Evolutionary conservation across 1,139 yeast species (phyloP).

Genomic region (Dujonia santamariae): DNA sequence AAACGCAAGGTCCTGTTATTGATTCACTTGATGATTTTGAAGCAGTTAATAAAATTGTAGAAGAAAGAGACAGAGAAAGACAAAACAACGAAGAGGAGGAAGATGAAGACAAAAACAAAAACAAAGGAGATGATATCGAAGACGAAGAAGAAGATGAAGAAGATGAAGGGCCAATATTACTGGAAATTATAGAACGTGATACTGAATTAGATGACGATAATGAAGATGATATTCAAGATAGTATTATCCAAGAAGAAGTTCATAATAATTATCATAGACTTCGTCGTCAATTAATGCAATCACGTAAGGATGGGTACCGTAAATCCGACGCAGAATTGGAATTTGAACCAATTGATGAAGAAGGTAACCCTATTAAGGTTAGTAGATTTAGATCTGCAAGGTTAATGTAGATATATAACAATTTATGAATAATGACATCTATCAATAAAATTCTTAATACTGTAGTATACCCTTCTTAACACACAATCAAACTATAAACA

Average conservation of each 20-base stretch:
- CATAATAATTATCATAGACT: slow-evolving; percentile 56
- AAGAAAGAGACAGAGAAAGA: slow-evolving; percentile 24
- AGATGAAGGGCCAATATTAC: slow-evolving; percentile 21
- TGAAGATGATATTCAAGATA: slow-evolving; percentile 28
- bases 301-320: slow-evolving; percentile 42
- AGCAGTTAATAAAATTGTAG: slow-evolving; percentile 46
- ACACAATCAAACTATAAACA: too few relatives aligned
- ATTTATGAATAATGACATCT: slow-evolving; percentile 2
- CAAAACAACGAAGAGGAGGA: slow-evolving; percentile 23
- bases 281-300: slow-evolving; percentile 49
- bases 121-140: slow-evolving; percentile 34
- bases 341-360: slow-evolving; percentile 69
- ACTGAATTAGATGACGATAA: slow-evolving; percentile 14
- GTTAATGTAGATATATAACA: slow-evolving; percentile 1
- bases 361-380: slow-evolving; percentile 54
- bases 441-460: too few relatives aligned
- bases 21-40: slow-evolving; percentile 56
- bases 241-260: slow-evolving; percentile 42
- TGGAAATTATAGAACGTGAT: slow-evolving; percentile 9
- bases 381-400: slow-evolving; percentile 70
- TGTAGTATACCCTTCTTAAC: too few relatives aligned
- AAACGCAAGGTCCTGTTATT: slow-evolving; percentile 55
- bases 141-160: slow-evolving; percentile 20
- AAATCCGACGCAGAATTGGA: slow-evolving; percentile 51
- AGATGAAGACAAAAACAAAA: slow-evolving; percentile 40